These are phyloP conservation scores for Thermothielavioides terrestris DNA, from an alignment of 495 filamentous ascomycete genomes.

Conservation along the genomic window DNA sequence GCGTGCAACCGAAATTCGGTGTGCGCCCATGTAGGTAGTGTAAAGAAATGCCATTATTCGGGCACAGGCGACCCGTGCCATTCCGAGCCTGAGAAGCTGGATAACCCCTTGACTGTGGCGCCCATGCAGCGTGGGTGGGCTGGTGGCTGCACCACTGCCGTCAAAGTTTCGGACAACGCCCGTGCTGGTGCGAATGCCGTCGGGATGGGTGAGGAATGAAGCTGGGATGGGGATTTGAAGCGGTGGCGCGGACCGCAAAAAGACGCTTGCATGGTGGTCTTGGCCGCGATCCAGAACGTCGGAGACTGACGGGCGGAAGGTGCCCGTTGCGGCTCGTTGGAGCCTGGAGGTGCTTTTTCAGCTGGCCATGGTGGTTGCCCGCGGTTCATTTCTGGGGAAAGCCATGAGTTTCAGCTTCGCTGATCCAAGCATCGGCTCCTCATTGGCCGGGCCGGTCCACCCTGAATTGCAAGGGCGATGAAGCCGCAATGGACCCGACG, in stretches of 20 bases:
- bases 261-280: neutral
- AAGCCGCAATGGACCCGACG: neutral
- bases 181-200: neutral
- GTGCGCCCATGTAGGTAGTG: no score
- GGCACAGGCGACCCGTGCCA: no score
- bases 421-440: neutral
- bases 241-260: neutral
- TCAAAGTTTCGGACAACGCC: neutral
- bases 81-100: no score
- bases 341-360: neutral
- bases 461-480: neutral
- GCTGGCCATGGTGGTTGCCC: slow-evolving; percentile 4
- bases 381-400: neutral
- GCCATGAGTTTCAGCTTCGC: slow-evolving; percentile 3
- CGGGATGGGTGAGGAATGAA: neutral
- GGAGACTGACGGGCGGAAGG: no score
- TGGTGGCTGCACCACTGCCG: slow-evolving; percentile 1
- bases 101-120: no score
- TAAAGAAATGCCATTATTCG: no score
- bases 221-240: neutral
- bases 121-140: neutral
- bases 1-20: neutral
- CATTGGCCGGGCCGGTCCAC: neutral
- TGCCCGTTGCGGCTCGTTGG: neutral
- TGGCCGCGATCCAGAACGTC: neutral